A percentile compares a stretch with the other conserved stretches of the same genome.
Evolutionary conservation across 169 alveolate species (phyloP).

Genomic region (Plasmodium adleri): DNA sequence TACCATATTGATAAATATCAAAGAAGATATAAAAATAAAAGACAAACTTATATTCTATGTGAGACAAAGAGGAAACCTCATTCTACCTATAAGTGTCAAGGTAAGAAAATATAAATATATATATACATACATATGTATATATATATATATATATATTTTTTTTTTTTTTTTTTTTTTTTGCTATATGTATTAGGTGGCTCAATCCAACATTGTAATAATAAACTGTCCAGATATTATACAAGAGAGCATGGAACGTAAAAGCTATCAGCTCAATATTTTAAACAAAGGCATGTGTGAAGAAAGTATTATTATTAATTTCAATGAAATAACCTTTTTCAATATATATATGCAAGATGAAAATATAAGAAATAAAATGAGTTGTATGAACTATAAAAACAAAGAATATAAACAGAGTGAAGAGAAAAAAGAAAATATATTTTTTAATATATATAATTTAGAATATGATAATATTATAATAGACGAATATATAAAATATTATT

Average conservation of each 20-base stretch:
- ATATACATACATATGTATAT: not conserved
- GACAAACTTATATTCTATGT: slow-evolving; percentile 45
- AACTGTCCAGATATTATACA: slow-evolving; percentile 5
- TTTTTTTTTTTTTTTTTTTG: not conserved
- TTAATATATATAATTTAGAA: slow-evolving; percentile 12
- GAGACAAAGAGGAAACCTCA: slow-evolving; percentile 25
- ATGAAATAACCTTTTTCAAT: slow-evolving; percentile 4
- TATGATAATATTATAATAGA: slow-evolving; percentile 50
- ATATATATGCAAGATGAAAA: not conserved
- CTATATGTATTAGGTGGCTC: not conserved
- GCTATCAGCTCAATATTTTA: slow-evolving; percentile 22
- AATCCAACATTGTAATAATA: slow-evolving; percentile 4
- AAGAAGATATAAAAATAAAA: slow-evolving; percentile 53
- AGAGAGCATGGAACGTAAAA: slow-evolving; percentile 25
- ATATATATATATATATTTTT: not conserved
- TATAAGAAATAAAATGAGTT: not conserved
- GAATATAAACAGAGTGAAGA: slow-evolving; percentile 35
- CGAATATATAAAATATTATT: slow-evolving; percentile 22
- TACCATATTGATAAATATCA: slow-evolving; percentile 18
- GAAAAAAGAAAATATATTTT: not conserved
- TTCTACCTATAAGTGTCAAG: slow-evolving; percentile 42
- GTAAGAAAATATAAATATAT: not conserved
- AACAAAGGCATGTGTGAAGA: slow-evolving; percentile 68
- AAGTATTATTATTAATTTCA: slow-evolving; percentile 18
- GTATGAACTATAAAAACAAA: slow-evolving; percentile 13